Conservation (phyloP, 108 stramenopile genomes). For the Nitzschia sp. region DNA sequence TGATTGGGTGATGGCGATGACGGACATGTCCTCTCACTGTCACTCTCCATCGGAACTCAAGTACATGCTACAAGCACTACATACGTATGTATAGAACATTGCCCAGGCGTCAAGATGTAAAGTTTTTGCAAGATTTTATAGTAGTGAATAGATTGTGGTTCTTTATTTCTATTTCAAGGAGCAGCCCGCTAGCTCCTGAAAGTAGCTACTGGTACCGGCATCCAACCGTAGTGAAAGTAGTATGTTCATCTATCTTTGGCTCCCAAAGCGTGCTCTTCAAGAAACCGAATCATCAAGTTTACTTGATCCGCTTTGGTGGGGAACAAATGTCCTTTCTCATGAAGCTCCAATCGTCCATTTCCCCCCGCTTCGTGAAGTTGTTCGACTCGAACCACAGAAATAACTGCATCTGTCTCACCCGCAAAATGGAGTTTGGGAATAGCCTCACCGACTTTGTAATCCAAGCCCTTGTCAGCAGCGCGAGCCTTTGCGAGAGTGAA, state of each 20-base stretch:
- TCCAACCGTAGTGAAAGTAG: no score
- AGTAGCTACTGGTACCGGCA: no score
- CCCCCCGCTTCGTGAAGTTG: conserved; percentile 53
- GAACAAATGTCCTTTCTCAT: conserved; percentile 76
- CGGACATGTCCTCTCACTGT: no score
- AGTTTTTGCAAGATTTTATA: no score
- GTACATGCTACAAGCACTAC: no score
- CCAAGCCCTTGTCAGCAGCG: conserved; percentile 2
- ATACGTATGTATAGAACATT: no score
- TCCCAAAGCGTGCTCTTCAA: conserved; percentile 17
- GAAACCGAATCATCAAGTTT: conserved; percentile 60
- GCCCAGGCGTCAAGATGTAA: no score
- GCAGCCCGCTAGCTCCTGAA: no score
- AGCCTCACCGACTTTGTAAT: conserved; percentile 28
- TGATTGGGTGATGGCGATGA: no score
- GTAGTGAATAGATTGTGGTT: no score
- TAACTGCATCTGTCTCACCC: conserved; percentile 63
- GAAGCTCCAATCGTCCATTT: conserved; percentile 55
- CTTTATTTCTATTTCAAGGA: no score
- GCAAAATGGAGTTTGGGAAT: conserved; percentile 76
- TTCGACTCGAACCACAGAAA: conserved; percentile 51
- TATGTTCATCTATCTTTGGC: neutral
- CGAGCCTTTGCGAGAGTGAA: conserved; percentile 34
- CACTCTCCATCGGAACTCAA: no score
- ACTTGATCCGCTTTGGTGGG: conserved; percentile 63